Evolutionary conservation across 2,329 filamentous ascomycete genomes (phyloP).

Genomic region (Aspergillus oerlinghausenensis): DNA sequence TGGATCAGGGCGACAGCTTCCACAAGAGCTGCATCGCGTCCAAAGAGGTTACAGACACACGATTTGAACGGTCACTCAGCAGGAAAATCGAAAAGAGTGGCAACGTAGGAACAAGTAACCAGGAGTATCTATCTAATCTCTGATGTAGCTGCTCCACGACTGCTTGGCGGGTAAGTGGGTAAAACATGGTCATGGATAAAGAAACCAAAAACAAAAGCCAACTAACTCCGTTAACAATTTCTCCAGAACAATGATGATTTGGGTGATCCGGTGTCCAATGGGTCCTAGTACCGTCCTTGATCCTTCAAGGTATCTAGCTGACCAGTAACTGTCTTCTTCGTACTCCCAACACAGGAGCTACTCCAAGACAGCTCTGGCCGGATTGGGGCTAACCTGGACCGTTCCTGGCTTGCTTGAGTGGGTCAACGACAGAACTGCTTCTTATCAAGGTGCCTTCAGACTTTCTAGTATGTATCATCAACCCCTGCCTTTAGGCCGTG

Average conservation of each 20-base stretch:
- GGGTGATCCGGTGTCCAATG: too few species aligned
- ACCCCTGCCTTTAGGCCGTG: not conserved
- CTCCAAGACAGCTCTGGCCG: not conserved
- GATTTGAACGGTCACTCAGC: not conserved
- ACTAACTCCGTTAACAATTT: not conserved
- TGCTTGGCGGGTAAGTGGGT: not conserved
- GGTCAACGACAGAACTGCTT: not conserved
- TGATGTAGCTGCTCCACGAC: not conserved
- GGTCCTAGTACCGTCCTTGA: too few species aligned
- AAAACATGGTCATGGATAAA: not conserved
- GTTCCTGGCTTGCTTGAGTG: not conserved
- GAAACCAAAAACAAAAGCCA: not conserved
- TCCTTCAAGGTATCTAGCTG: too few species aligned
- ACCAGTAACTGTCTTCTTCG: too few species aligned
- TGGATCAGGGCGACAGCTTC: constrained; percentile 16
- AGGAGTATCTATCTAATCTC: not conserved
- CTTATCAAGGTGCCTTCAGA: not conserved
- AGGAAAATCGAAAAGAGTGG: not conserved
- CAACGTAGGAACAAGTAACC: not conserved
- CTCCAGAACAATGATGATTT: not conserved
- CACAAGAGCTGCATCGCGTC: constrained; percentile 16
- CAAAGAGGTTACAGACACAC: not conserved
- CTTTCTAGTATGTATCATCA: not conserved
- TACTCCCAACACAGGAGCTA: too few species aligned
- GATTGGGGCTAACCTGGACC: not conserved